These are phyloP conservation scores for Blumeriella jaapii DNA, from an alignment of 2,329 filamentous ascomycete genomes.

Conservation along the genomic window DNA sequence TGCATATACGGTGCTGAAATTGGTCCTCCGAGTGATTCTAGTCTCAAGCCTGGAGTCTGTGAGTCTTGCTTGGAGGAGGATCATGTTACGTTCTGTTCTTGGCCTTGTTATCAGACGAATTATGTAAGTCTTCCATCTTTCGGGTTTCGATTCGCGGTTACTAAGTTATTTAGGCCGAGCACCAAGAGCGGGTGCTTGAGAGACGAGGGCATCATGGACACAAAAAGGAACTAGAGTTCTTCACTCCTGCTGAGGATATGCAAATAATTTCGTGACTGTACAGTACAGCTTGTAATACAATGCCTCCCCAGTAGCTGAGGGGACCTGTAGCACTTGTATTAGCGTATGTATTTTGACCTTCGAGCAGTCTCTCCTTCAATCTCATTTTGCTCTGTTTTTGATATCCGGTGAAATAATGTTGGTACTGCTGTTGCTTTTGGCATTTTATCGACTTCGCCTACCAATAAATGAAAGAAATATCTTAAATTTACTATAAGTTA, in stretches of 20 bases:
- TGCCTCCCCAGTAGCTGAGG: too few relatives aligned
- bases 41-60: conserved; percentile 16
- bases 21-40: conserved; percentile 10
- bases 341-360: too few relatives aligned
- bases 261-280: conserved; percentile 6
- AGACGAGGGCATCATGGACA: conserved; percentile 4
- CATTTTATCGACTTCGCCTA: too few relatives aligned
- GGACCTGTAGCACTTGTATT: too few relatives aligned
- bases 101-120: conserved; percentile 19
- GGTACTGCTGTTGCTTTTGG: too few relatives aligned
- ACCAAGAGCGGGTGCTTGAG: conserved; percentile 3
- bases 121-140: conserved; percentile 10
- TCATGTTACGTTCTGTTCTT: conserved; percentile 18
- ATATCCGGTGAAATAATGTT: too few relatives aligned
- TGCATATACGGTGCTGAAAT: conserved; percentile 15
- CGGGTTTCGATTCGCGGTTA: not conserved
- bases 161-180: not conserved
- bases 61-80: conserved; percentile 17
- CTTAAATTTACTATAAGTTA: too few relatives aligned
- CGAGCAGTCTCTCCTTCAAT: too few relatives aligned
- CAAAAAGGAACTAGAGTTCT: conserved; percentile 4
- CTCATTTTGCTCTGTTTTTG: too few relatives aligned
- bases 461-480: too few relatives aligned
- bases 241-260: conserved; percentile 7
- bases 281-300: too few relatives aligned